Conservation (phyloP, 2,329 filamentous ascomycete genomes). For the Colletotrichum abscissum region DNA sequence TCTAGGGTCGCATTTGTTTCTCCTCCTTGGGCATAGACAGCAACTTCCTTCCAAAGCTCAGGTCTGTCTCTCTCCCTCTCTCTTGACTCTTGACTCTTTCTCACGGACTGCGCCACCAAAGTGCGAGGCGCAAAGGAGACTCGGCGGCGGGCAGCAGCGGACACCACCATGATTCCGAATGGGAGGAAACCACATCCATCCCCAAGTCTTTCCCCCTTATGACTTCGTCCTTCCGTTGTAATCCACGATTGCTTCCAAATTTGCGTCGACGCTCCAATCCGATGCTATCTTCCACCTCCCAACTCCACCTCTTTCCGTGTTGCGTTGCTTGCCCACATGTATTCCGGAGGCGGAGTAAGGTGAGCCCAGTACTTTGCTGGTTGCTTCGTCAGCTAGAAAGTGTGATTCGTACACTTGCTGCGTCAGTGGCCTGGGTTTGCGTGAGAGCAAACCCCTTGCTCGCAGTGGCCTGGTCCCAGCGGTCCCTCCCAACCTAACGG, state of each 20-base stretch:
- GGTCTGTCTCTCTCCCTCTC: neutral
- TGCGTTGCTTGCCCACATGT: neutral
- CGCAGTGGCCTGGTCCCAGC: neutral
- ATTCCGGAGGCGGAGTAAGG: neutral
- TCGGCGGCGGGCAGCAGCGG: neutral
- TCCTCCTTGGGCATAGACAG: neutral
- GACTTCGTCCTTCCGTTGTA: neutral
- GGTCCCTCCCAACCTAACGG: neutral
- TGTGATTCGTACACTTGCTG: neutral
- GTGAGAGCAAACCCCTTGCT: neutral
- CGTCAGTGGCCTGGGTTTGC: neutral
- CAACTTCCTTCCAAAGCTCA: neutral
- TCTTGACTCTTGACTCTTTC: no score
- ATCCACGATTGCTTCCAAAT: neutral
- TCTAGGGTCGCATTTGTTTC: neutral
- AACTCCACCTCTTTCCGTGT: neutral
- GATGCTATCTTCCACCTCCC: neutral
- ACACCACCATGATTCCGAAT: no score
- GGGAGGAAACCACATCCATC: neutral
- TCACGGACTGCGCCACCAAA: neutral
- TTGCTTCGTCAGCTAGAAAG: neutral
- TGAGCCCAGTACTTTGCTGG: neutral
- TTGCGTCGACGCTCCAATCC: neutral
- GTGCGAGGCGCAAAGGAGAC: neutral
- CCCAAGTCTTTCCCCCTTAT: neutral